Evolutionary conservation across 371 early-diverging fungal species (phyloP).

Genomic region (Mortierella sp.): DNA sequence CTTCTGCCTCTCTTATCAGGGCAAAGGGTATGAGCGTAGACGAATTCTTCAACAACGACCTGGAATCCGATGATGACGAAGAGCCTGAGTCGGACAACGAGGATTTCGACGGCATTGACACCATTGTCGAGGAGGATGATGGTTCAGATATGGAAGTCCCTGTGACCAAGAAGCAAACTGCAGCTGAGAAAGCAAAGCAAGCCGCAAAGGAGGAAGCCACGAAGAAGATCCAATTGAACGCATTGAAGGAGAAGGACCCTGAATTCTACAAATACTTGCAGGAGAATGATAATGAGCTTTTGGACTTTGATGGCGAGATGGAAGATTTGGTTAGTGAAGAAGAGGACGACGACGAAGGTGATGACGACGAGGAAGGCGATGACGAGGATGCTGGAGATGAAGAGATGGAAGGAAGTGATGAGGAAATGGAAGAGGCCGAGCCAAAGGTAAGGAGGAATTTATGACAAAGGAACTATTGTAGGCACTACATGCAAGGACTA

Average conservation of each 20-base stretch:
- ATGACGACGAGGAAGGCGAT: slow-evolving; percentile 56
- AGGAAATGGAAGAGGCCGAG: slow-evolving; percentile 52
- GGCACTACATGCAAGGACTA: background rate
- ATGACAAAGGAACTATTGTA: slow-evolving; percentile 3
- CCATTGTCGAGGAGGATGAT: slow-evolving; percentile 58
- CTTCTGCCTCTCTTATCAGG: slow-evolving; percentile 4
- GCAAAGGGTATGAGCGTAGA: slow-evolving; percentile 46
- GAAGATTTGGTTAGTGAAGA: slow-evolving; percentile 66
- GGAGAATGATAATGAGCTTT: slow-evolving; percentile 85
- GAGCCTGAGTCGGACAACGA: slow-evolving; percentile 47
- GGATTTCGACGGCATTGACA: slow-evolving; percentile 45
- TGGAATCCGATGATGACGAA: slow-evolving; percentile 45
- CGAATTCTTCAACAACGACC: slow-evolving; percentile 56
- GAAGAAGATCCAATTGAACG: slow-evolving; percentile 82
- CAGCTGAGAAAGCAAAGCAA: slow-evolving; percentile 56
- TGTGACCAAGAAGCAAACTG: slow-evolving; percentile 56
- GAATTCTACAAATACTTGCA: slow-evolving; percentile 90
- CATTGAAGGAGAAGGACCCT: slow-evolving; percentile 87
- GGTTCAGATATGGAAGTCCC: slow-evolving; percentile 61
- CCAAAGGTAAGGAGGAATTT: slow-evolving; percentile 24
- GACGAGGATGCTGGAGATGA: slow-evolving; percentile 31
- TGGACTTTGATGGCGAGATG: slow-evolving; percentile 81
- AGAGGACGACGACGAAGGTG: slow-evolving; percentile 59
- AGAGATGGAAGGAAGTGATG: slow-evolving; percentile 38
- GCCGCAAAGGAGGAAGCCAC: slow-evolving; percentile 67